phyloP scores from a whole-genome alignment of 345 rosid species.

The Lepidium aucheri region DNA sequence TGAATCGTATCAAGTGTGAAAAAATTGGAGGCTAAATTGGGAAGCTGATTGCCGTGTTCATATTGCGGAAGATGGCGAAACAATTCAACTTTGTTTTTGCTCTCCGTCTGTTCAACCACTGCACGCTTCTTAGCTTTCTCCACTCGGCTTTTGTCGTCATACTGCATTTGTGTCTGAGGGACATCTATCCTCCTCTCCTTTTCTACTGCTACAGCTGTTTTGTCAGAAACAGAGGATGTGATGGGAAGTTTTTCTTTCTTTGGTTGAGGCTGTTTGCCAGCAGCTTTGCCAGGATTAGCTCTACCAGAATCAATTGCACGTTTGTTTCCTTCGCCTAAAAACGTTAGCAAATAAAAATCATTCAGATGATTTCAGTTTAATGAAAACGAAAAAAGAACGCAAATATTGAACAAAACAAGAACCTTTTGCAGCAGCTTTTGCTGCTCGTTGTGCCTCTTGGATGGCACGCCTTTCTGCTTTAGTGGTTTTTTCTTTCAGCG shows the following conservation, averaged over 20 bases:
- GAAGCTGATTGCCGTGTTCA: constrained; percentile 55
- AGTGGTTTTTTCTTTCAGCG: constrained; percentile 49
- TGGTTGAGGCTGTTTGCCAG: constrained; percentile 37
- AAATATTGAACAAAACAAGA: background rate
- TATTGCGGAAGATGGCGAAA: constrained; percentile 77
- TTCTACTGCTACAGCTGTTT: constrained; percentile 34
- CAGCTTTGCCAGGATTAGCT: constrained; percentile 32
- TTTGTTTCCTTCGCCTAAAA: constrained; percentile 38
- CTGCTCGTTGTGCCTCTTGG: constrained; percentile 66
- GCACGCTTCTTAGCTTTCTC: constrained; percentile 70
- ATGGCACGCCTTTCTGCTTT: constrained; percentile 69
- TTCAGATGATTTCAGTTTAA: background rate
- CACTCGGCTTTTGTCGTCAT: constrained; percentile 63
- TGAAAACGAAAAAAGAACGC: background rate
- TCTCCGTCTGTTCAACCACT: constrained; percentile 56
- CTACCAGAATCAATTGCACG: constrained; percentile 27
- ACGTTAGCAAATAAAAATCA: constrained; percentile 6
- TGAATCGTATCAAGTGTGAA: constrained; percentile 59
- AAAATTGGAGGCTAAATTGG: constrained; percentile 44
- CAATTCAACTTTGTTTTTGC: constrained; percentile 66
- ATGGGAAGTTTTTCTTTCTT: constrained; percentile 42
- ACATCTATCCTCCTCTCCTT: constrained; percentile 66
- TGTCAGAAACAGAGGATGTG: constrained; percentile 39
- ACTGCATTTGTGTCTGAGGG: constrained; percentile 69
- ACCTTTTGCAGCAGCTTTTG: constrained; percentile 42